Evolutionary conservation across 2,329 filamentous ascomycete genomes (phyloP).

Genomic region (Colletotrichum melonis): DNA sequence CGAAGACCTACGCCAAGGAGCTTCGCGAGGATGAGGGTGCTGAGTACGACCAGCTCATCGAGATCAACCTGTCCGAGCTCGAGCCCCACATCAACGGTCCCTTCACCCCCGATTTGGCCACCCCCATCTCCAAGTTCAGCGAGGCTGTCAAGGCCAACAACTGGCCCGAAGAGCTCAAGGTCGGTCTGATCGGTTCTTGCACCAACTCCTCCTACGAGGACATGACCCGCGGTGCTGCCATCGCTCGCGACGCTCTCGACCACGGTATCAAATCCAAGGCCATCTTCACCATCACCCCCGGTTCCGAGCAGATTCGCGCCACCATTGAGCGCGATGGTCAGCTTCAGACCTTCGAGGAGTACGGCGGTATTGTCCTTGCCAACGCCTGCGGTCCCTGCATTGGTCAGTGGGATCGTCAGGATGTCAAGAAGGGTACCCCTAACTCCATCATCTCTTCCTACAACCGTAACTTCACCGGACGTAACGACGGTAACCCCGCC

Average conservation of each 20-base stretch:
- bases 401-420: slow-evolving; percentile 93
- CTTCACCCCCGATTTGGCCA: slow-evolving; percentile 82
- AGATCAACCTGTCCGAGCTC: slow-evolving; percentile 79
- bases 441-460: slow-evolving; percentile 99
- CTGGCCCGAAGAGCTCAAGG: slow-evolving; percentile 82
- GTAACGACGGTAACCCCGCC: slow-evolving; percentile 95
- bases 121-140: slow-evolving; percentile 82
- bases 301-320: slow-evolving; percentile 95
- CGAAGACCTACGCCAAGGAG: slow-evolving; percentile 64
- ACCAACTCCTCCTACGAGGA: slow-evolving; percentile 72
- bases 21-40: slow-evolving; percentile 36
- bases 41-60: slow-evolving; percentile 80
- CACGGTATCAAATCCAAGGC: slow-evolving; percentile 96
- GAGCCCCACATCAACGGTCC: slow-evolving; percentile 84
- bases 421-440: slow-evolving; percentile 93
- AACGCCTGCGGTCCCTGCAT: slow-evolving; percentile 96
- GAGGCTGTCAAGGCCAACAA: slow-evolving; percentile 78
- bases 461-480: slow-evolving; percentile 99
- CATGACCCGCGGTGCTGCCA: slow-evolving; percentile 88
- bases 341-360: slow-evolving; percentile 94
- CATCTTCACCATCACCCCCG: slow-evolving; percentile 93
- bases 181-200: slow-evolving; percentile 82
- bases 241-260: slow-evolving; percentile 89
- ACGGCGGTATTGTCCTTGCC: slow-evolving; percentile 92
- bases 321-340: slow-evolving; percentile 93